These are phyloP conservation scores for Stephania yunnanensis DNA, from an alignment of 164 flowering plant species.

Conservation along the genomic window DNA sequence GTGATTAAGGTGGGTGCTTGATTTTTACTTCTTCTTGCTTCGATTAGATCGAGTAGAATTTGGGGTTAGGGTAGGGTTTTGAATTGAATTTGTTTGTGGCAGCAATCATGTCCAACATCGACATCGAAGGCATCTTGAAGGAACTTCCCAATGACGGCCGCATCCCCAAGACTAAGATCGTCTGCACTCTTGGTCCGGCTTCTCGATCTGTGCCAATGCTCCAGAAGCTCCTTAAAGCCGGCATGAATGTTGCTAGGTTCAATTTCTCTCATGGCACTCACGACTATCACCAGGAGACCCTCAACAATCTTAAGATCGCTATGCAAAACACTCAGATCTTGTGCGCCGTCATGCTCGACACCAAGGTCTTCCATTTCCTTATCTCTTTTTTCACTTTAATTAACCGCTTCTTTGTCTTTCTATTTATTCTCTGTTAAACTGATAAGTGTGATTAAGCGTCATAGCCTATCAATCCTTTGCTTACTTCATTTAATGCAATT, in stretches of 20 bases:
- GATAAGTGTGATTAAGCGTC: too few relatives aligned
- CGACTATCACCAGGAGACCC: conserved; percentile 75
- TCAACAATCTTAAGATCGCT: conserved; percentile 57
- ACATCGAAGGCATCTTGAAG: conserved; percentile 69
- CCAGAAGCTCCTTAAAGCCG: conserved; percentile 72
- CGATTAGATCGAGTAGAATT: background rate
- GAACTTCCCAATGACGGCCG: conserved; percentile 53
- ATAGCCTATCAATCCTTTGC: too few relatives aligned
- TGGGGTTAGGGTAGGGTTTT: background rate
- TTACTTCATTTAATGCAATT: too few relatives aligned
- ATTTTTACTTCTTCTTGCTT: background rate
- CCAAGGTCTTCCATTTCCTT: conserved; percentile 39
- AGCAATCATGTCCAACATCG: conserved; percentile 18
- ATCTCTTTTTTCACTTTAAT: background rate
- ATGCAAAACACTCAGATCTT: conserved; percentile 68
- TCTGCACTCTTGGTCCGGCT: conserved; percentile 76
- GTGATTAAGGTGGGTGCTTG: background rate
- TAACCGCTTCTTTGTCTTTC: background rate
- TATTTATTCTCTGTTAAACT: too few relatives aligned
- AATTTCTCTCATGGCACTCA: conserved; percentile 82
- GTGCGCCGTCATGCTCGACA: conserved; percentile 83
- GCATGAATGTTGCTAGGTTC: conserved; percentile 82
- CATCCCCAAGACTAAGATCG: conserved; percentile 71
- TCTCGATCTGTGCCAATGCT: conserved; percentile 64
- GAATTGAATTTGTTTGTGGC: background rate